Evolutionary conservation across 306 rosid species (phyloP).

Genomic region (Citrullus colocynthis): DNA sequence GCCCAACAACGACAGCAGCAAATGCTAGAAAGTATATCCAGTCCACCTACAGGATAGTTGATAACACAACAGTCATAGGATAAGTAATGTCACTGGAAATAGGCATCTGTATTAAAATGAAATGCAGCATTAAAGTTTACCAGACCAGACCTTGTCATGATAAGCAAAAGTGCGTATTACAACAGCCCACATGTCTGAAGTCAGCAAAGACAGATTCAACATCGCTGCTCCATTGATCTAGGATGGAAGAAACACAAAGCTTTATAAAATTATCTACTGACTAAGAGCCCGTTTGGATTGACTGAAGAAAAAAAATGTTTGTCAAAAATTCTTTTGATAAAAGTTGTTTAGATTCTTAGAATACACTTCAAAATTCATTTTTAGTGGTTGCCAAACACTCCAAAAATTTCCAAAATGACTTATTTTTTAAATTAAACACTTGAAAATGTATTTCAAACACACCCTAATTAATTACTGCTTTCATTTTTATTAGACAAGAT

Average conservation of each 20-base stretch:
- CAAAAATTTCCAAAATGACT: no score
- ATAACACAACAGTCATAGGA: neutral
- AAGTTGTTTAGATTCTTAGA: no score
- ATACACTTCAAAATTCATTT: no score
- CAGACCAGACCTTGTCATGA: constrained; percentile 82
- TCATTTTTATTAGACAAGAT: neutral
- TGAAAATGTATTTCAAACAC: no score
- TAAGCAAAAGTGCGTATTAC: constrained; percentile 82
- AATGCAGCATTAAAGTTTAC: neutral
- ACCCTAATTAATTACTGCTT: neutral
- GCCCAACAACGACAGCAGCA: constrained; percentile 54
- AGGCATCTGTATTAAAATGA: neutral
- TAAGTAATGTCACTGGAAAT: neutral
- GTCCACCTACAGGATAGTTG: constrained; percentile 49
- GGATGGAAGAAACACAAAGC: constrained; percentile 24
- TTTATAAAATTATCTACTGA: neutral
- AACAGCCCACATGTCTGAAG: constrained; percentile 99
- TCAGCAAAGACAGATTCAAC: constrained; percentile 85
- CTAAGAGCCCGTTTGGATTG: neutral
- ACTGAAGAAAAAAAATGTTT: no score
- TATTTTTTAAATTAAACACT: no score
- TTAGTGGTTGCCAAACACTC: no score
- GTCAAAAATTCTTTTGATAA: no score
- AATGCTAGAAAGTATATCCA: constrained; percentile 91
- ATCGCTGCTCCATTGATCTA: constrained; percentile 64